Conservation (phyloP, 768 basidiomycete genomes). For the Tricholomella constricta region DNA sequence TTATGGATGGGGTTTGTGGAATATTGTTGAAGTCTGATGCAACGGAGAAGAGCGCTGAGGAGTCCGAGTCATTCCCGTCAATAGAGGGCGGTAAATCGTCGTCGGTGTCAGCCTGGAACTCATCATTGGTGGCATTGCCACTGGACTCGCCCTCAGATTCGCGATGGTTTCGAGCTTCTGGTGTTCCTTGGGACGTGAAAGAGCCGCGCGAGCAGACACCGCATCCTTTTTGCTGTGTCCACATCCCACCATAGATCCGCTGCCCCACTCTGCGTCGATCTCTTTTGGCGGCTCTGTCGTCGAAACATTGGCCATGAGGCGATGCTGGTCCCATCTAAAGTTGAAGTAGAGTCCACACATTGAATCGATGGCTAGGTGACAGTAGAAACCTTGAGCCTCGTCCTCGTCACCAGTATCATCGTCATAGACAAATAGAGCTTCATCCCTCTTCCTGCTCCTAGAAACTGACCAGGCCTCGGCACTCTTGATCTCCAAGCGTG, state of each 20-base stretch:
- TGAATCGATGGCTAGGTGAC: slow-evolving; percentile 59
- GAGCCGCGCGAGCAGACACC: slow-evolving; percentile 7
- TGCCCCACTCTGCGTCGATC: slow-evolving; percentile 33
- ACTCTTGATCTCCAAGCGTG: slow-evolving; percentile 3
- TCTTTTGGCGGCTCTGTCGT: slow-evolving; percentile 27
- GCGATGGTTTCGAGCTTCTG: slow-evolving; percentile 16
- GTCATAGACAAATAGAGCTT: slow-evolving; percentile 15
- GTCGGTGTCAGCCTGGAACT: slow-evolving; percentile 21
- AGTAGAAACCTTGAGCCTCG: slow-evolving; percentile 47
- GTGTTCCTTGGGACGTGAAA: slow-evolving; percentile 18
- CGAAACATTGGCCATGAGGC: slow-evolving; percentile 36
- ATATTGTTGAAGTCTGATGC: slow-evolving; percentile 34
- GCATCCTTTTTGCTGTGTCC: slow-evolving; percentile 24
- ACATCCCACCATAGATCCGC: slow-evolving; percentile 54
- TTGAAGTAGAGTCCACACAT: slow-evolving; percentile 63
- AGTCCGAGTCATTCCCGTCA: slow-evolving; percentile 33
- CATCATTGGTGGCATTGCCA: slow-evolving; percentile 26
- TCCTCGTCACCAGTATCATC: slow-evolving; percentile 25
- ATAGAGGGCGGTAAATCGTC: slow-evolving; percentile 15
- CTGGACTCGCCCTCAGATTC: slow-evolving; percentile 32
- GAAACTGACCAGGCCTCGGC: slow-evolving; percentile 10
- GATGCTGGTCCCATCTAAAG: slow-evolving; percentile 60
- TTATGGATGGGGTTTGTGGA: slow-evolving; percentile 55
- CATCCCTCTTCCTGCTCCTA: slow-evolving; percentile 9
- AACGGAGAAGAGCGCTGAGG: slow-evolving; percentile 21